phyloP scores from a whole-genome alignment of 805 yeast species.

The Metschnikowia shivogae region DNA sequence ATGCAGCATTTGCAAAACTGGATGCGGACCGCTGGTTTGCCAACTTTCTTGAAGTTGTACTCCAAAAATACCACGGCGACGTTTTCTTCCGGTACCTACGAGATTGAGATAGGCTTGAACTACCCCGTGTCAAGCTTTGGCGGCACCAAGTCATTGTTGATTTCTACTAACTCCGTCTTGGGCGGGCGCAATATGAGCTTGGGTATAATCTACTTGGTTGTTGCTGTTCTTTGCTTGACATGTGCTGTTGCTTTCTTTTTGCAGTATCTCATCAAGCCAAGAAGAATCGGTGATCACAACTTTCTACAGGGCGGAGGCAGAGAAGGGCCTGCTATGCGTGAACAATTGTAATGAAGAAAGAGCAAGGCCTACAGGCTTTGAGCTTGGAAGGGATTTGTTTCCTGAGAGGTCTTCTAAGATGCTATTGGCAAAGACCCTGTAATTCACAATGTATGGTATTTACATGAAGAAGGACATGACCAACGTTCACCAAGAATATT shows the following conservation, averaged over 20 bases:
- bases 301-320: constrained; percentile 34
- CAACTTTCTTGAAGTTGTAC: constrained; percentile 81
- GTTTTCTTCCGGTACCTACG: constrained; percentile 64
- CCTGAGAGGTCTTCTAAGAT: no score
- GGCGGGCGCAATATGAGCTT: constrained; percentile 86
- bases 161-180: constrained; percentile 75
- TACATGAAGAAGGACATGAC: no score
- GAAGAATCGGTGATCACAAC: constrained; percentile 78
- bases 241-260: constrained; percentile 73
- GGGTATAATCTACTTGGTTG: constrained; percentile 81
- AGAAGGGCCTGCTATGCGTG: constrained; percentile 18
- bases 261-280: constrained; percentile 80
- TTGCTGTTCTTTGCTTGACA: constrained; percentile 70
- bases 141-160: constrained; percentile 79
- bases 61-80: constrained; percentile 60
- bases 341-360: constrained; percentile 14
- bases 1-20: constrained; percentile 92
- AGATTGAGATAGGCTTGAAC: constrained; percentile 62
- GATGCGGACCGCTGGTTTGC: constrained; percentile 97
- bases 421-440: no score
- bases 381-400: no score
- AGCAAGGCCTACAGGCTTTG: background rate
- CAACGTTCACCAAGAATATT: no score
- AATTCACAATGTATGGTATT: no score
- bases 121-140: constrained; percentile 82